These are phyloP conservation scores for Gloeopeniophorella convolvens DNA, from an alignment of 768 basidiomycete species.

Conservation along the genomic window DNA sequence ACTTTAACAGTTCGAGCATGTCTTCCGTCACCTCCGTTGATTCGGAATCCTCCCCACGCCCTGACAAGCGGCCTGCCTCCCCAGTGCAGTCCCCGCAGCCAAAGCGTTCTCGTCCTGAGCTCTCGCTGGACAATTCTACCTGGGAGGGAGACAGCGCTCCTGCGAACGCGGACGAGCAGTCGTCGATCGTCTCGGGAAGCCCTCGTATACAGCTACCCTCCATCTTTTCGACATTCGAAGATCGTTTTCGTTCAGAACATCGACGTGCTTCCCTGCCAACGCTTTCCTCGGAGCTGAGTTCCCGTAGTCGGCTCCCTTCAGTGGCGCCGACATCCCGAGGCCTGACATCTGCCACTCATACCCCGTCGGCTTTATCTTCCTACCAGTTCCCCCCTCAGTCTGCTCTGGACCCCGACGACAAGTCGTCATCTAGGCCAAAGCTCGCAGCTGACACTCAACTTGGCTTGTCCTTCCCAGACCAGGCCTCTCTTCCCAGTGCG, in stretches of 20 bases:
- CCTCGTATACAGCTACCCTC: conserved; percentile 66
- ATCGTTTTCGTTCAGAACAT: conserved; percentile 44
- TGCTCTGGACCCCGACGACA: conserved; percentile 36
- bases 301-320: conserved; percentile 52
- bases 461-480: conserved; percentile 42
- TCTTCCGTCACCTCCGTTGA: conserved; percentile 71
- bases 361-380: conserved; percentile 33
- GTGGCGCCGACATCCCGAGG: conserved; percentile 37
- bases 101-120: conserved; percentile 39
- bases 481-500: conserved; percentile 44
- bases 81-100: conserved; percentile 37
- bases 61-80: conserved; percentile 54
- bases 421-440: conserved; percentile 36
- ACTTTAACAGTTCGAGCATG: conserved; percentile 62
- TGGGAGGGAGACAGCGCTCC: conserved; percentile 23
- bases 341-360: conserved; percentile 9
- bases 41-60: conserved; percentile 52
- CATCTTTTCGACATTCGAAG: conserved; percentile 65
- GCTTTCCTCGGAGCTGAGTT: conserved; percentile 41
- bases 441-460: conserved; percentile 44
- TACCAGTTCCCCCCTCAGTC: conserved; percentile 53
- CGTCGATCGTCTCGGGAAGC: conserved; percentile 37
- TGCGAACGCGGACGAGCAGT: conserved; percentile 26
- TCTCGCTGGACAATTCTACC: conserved; percentile 23
- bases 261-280: conserved; percentile 63